Base-by-base conservation (phyloP, 1,284 basidiomycete species). In the Pulchroboletus neoregius region DNA sequence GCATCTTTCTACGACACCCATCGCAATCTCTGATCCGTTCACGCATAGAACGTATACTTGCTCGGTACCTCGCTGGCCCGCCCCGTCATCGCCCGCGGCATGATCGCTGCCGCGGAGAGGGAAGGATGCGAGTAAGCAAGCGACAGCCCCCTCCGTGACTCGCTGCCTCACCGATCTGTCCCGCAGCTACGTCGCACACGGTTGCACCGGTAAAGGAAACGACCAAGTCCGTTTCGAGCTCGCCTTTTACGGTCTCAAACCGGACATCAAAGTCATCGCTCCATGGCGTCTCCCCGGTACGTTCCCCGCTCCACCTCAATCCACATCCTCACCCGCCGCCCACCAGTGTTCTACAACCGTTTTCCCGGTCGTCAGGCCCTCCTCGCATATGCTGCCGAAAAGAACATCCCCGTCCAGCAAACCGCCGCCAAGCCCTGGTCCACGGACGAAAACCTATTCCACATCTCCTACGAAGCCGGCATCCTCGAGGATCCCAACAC, bases 201-300 rank as follows among this genome's bases (percentile, higher is more conserved):
- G 95, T 32, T 99, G 95, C 79, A 99, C 95, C 39, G 95, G 95
- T 49, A 99, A 99, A 76, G 95, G 95, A 48, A 99, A 99, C 70
- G 95, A 99, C 71, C 96, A 99, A 74, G 95, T 99, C 58, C 91
- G 96, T 52, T 99, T 99, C 70, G 96, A 99, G 69, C 86, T 99
- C 49, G 94, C 96, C 8, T 99, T 99, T 76, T 99, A 99, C 70
- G 95, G 94, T 47, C 80, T 99, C 61, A 94, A 96, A 70, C 94
- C 95, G 43, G 89, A 93, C 63, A 98, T 99, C 82, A 97, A 98
- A 73, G 94, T 99, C 65, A 86, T 99, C 62, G 94, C 95, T 15
- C 95, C 95, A 31, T 99, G 95, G 95, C 85, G 95, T 56, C 82
- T 94, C 56, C 92, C 95, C 56, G 88, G 90, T 91, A 60, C 26